Evolutionary conservation across 2,329 filamentous ascomycete species (phyloP).

Genomic region (Cladophialophora bantiana): DNA sequence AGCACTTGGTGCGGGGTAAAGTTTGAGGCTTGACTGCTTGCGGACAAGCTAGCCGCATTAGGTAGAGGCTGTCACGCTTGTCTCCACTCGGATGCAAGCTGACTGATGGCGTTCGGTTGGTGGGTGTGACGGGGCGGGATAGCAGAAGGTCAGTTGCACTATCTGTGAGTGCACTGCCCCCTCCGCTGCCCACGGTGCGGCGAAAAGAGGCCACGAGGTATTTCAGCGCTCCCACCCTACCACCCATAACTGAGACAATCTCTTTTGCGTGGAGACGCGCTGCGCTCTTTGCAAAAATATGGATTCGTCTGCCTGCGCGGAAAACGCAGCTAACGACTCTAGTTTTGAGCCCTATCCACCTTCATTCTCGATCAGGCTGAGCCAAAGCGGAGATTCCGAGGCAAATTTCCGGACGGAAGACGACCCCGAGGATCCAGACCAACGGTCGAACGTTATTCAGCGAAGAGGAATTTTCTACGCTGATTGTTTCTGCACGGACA

Average conservation of each 20-base stretch:
- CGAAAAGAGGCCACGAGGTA: background rate
- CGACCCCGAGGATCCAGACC: background rate
- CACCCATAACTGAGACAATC: background rate
- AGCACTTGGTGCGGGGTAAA: background rate
- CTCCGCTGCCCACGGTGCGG: background rate
- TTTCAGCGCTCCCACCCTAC: background rate
- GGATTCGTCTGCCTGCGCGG: background rate
- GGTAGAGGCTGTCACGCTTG: background rate
- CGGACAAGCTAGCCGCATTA: background rate
- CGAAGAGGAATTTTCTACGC: background rate
- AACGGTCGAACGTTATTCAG: background rate
- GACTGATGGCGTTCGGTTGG: background rate
- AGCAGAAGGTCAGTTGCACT: background rate
- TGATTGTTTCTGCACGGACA: background rate
- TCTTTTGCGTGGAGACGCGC: background rate
- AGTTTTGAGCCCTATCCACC: background rate
- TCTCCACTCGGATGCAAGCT: background rate
- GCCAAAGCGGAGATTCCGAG: background rate
- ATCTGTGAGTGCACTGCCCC: background rate
- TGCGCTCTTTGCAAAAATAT: background rate
- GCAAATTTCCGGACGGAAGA: background rate
- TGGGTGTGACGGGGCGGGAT: background rate
- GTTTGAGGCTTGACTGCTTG: background rate
- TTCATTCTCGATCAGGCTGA: background rate
- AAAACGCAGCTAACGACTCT: background rate